Conservation (phyloP, 768 basidiomycete species). For the Lactarius psammicola region DNA sequence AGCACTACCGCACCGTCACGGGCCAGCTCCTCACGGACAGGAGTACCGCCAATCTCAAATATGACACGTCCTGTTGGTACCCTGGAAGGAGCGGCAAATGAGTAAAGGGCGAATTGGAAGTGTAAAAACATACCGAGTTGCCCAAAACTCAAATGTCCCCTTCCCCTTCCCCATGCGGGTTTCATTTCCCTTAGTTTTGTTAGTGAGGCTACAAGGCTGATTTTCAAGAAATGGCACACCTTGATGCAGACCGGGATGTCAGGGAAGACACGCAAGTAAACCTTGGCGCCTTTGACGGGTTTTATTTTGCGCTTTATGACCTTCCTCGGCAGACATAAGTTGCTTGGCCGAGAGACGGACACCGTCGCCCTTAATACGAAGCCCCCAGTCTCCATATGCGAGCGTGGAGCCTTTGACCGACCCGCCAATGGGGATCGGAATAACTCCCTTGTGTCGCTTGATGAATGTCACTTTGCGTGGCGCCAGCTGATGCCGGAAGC, state of each 20-base stretch:
- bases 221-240: conserved; percentile 43
- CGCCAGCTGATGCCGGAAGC: conserved; percentile 57
- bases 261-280: conserved; percentile 89
- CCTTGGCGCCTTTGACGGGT: conserved; percentile 81
- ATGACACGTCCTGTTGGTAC: conserved; percentile 87
- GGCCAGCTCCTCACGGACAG: conserved; percentile 89
- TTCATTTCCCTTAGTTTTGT: conserved; percentile 75
- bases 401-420: conserved; percentile 92
- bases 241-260: conserved; percentile 98
- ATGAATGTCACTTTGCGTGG: conserved; percentile 81
- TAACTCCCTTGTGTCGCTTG: conserved; percentile 87
- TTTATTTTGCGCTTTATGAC: conserved; percentile 90
- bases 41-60: conserved; percentile 88
- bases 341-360: conserved; percentile 86
- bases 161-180: conserved; percentile 99
- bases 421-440: conserved; percentile 85
- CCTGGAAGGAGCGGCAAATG: conserved; percentile 41
- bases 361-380: conserved; percentile 82
- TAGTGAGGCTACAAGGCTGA: background rate
- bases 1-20: conserved; percentile 67
- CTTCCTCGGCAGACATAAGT: conserved; percentile 79
- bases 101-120: background rate
- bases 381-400: conserved; percentile 88
- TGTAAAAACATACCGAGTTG: conserved; percentile 62
- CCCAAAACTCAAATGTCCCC: conserved; percentile 97